Percentiles rank a stretch among this genome's conserved stretches.
Conservation (phyloP, 2,329 filamentous ascomycete genomes). For the Aureobasidium sp. region DNA sequence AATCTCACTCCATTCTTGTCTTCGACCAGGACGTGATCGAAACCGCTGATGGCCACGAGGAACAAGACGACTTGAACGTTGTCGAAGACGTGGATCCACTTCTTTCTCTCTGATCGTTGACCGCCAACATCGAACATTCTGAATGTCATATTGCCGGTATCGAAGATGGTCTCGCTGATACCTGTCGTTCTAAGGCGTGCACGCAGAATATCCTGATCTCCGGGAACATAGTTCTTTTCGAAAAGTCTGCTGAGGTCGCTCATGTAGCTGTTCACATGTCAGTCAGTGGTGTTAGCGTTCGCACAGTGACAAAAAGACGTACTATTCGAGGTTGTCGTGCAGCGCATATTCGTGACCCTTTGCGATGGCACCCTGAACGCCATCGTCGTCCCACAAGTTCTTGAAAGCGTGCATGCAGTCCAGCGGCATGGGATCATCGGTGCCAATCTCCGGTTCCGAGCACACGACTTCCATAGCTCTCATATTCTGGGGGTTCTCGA, state of each 20-base stretch:
- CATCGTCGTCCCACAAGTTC: slow-evolving; percentile 71
- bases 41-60: slow-evolving; percentile 93
- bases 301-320: slow-evolving; percentile 29
- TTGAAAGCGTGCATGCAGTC: slow-evolving; percentile 77
- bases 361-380: slow-evolving; percentile 77
- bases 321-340: slow-evolving; percentile 95
- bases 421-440: slow-evolving; percentile 68
- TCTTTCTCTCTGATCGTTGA: slow-evolving; percentile 92
- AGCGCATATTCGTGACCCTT: slow-evolving; percentile 96
- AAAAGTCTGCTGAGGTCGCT: slow-evolving; percentile 54
- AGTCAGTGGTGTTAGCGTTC: slow-evolving; percentile 9
- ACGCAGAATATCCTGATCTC: slow-evolving; percentile 87
- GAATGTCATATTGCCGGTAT: slow-evolving; percentile 89
- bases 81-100: slow-evolving; percentile 99
- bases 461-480: slow-evolving; percentile 69
- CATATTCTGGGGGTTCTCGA: slow-evolving; percentile 70
- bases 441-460: slow-evolving; percentile 71
- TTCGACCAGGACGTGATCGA: slow-evolving; percentile 92
- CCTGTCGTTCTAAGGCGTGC: slow-evolving; percentile 97
- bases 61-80: slow-evolving; percentile 96
- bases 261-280: slow-evolving; percentile 59
- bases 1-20: slow-evolving; percentile 58
- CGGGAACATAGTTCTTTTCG: slow-evolving; percentile 73
- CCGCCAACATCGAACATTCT: slow-evolving; percentile 97
- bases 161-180: slow-evolving; percentile 95